Evolutionary conservation across 2,329 filamentous ascomycete species (phyloP).

Genomic region (Colletotrichum euphorbiae): DNA sequence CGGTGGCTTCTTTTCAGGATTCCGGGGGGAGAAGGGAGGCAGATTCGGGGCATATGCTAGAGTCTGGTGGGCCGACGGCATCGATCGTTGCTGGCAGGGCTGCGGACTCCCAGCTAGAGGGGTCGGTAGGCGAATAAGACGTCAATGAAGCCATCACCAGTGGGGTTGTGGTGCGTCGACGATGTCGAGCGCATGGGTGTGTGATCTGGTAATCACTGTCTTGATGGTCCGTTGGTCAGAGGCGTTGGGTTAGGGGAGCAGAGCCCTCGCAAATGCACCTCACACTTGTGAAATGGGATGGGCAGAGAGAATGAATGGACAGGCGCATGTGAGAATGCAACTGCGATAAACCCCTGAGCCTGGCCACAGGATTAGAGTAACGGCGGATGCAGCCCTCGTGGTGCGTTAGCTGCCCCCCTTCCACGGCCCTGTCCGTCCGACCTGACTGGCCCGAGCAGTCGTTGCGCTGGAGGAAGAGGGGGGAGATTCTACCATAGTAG

Average conservation of each 20-base stretch:
- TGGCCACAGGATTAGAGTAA: constrained; percentile 35
- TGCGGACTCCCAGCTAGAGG: constrained; percentile 8
- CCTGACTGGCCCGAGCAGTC: constrained; percentile 25
- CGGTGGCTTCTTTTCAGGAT: constrained; percentile 15
- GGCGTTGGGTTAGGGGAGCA: constrained; percentile 32
- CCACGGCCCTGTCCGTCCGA: constrained; percentile 29
- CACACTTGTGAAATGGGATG: background rate
- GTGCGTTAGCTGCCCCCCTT: constrained; percentile 36
- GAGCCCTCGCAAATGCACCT: constrained; percentile 21
- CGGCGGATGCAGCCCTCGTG: constrained; percentile 37
- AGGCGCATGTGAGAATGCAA: constrained; percentile 13
- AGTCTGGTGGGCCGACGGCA: constrained; percentile 23
- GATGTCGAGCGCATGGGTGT: constrained; percentile 25
- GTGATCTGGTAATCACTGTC: background rate
- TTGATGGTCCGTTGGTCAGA: constrained; percentile 2
- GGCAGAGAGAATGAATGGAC: constrained; percentile 9
- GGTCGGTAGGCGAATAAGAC: constrained; percentile 30
- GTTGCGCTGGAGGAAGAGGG: constrained; percentile 15
- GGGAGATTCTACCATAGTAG: constrained; percentile 1
- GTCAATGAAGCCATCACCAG: constrained; percentile 38
- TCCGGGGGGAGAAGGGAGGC: background rate
- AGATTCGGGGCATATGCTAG: constrained; percentile 14
- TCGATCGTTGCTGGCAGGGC: constrained; percentile 28
- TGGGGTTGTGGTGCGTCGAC: constrained; percentile 24
- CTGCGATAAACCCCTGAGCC: constrained; percentile 23